Base-by-base conservation (phyloP, 768 basidiomycete species). In the Collybia mongolica region DNA sequence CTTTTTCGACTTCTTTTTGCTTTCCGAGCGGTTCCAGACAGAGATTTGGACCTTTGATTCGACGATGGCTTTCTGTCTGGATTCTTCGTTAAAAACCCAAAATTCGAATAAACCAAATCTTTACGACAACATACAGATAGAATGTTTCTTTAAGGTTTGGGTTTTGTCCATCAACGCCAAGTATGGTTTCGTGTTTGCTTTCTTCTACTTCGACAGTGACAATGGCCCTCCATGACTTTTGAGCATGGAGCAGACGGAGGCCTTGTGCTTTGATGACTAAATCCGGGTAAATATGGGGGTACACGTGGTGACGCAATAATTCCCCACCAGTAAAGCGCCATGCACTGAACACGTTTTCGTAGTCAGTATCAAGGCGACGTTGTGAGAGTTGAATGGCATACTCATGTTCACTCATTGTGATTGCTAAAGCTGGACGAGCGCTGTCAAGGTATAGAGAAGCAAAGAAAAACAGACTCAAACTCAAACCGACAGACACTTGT, bases 81-180 rank as follows among this genome's bases (percentile, higher is more conserved):
- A 32, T 6, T 39, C 14, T 20, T 38, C 8, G 35, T 28, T 11
- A 35, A n/a, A 22, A 20, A 29, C 32, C 17, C 39, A 5, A 28
- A 9, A 24, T 23, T 18, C 23, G 32, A 43, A 24, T 0, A 15
- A 22, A 17, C n/a, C 45, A 11, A 17, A 19, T 22, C 11, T 15
- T 19, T 12, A 19, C 2, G 23, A 39, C 1, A n/a, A 71, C 83
- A 47, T 60, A 88, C 87, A 87, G 69, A 22, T 61, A 55, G 49
- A 83, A 76, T 0, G 63, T 65, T 1, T 76, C 70, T 53, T 81
- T 84, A 42, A 81, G 66, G 57, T 89, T 88, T 0, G 84, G 77
- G 49, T 83, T 86, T 59, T 88, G 85, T 0, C 88, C 88, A 48
- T 90, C 86, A 17, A 70, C 70, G 0, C 87, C 88, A 2, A 90